Base-by-base conservation (phyloP, 768 basidiomycete genomes). In the Xerocomus brunneocitrinus region DNA sequence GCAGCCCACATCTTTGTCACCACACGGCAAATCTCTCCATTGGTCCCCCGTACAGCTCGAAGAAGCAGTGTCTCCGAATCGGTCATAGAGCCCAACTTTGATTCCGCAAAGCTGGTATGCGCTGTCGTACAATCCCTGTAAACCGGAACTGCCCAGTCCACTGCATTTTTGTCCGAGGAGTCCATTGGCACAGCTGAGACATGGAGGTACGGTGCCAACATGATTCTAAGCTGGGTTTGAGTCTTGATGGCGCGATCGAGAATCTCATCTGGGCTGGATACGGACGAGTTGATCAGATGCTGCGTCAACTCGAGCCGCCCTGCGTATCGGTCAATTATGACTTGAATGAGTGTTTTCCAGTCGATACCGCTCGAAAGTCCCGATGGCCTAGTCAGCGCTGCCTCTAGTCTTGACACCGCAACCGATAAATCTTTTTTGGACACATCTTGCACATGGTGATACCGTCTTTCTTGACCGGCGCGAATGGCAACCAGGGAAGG, bases 1-100 rank as follows among this genome's bases (percentile, higher is more conserved):
- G 40, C 5, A 9, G 24, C 24, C 40, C 40, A 42, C 40, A 42
- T 42, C 25, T 13, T 66, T 5, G 77, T 76, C 36, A 75, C 52
- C 0, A 74, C 72, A 0, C 76, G 68, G 50, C 79, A 81, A 27
- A 80, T 78, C 58, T 80, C 78, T 36, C 63, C 68, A 2, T 54
- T 71, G 0, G 75, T 77, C 3, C 62, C 74, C 16, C 62, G 62
- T 3, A 74, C n/a, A 5, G 55, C 65, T 9, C 42, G 49, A 4
- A 72, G 55, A 27, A 74, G 58, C 19, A 69, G 24, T 0, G 22
- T 47, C 55, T 74, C 72, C 8, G 68, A 65, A 19, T 50, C 22
- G 0, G 70, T 68, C 56, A 74, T 57, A 1, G 42, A n/a, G 3
- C 53, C 46, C 10, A 45, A 19, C 5, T 49, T 16, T 0, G 50